phyloP scores from a whole-genome alignment of 257 asterid species.

The Mentha longifolia region DNA sequence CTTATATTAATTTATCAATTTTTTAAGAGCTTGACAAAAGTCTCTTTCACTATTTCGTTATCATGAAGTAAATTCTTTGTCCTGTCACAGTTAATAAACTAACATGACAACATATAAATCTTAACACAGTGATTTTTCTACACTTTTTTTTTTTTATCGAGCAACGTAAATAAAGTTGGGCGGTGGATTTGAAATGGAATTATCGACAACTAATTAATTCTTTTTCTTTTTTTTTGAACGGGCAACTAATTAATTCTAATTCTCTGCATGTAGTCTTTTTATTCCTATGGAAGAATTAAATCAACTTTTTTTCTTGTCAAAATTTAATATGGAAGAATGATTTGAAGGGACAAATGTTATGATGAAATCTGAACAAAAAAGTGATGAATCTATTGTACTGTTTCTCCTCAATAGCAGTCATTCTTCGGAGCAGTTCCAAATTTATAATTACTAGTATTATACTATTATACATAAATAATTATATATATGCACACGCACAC shows the following conservation, averaged over 20 bases:
- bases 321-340: neutral
- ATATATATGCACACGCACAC: neutral
- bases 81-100: neutral
- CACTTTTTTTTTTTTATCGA: neutral
- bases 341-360: constrained; percentile 35
- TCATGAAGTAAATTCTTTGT: neutral
- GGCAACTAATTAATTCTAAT: neutral
- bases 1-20: too few species aligned
- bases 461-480: neutral
- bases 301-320: constrained; percentile 8
- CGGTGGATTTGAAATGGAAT: neutral
- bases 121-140: neutral
- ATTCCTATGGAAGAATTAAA: neutral
- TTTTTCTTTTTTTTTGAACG: too few species aligned
- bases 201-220: neutral
- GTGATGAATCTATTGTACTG: constrained; percentile 24
- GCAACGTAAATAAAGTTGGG: neutral
- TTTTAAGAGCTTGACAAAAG: neutral
- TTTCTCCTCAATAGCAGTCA: constrained; percentile 8
- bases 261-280: neutral
- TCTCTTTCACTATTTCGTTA: neutral
- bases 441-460: constrained; percentile 13
- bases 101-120: constrained; percentile 8
- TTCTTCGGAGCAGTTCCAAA: neutral
- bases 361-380: constrained; percentile 28